Conservation (phyloP, 2,329 filamentous ascomycete species). For the Dryadomyces sulphureus region DNA sequence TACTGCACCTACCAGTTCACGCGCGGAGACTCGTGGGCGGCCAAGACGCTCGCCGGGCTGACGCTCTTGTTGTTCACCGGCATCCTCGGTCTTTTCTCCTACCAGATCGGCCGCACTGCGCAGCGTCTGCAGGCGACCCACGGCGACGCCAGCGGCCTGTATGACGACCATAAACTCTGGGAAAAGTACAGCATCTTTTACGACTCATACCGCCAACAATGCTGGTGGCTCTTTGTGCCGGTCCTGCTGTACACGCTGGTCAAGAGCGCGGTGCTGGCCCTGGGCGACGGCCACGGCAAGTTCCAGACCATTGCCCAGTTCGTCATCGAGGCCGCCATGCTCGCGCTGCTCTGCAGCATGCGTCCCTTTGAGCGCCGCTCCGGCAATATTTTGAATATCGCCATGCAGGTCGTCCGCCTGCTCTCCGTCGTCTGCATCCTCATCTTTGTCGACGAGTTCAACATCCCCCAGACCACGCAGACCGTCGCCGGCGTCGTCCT, state of each 20-base stretch:
- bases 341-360: slow-evolving; percentile 66
- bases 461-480: slow-evolving; percentile 79
- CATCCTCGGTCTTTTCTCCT: slow-evolving; percentile 69
- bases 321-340: slow-evolving; percentile 65
- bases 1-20: slow-evolving; percentile 97
- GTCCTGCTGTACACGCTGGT: slow-evolving; percentile 80
- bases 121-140: slow-evolving; percentile 58
- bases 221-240: slow-evolving; percentile 96
- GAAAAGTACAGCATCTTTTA: slow-evolving; percentile 96
- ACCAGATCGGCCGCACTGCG: slow-evolving; percentile 67
- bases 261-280: slow-evolving; percentile 76
- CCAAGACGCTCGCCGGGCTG: slow-evolving; percentile 67
- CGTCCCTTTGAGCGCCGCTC: slow-evolving; percentile 78
- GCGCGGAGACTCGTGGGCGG: slow-evolving; percentile 85
- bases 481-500: slow-evolving; percentile 87
- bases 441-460: slow-evolving; percentile 86
- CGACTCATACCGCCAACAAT: slow-evolving; percentile 83
- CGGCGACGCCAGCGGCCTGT: slow-evolving; percentile 59
- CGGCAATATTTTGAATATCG: slow-evolving; percentile 83
- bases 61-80: slow-evolving; percentile 70
- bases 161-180: slow-evolving; percentile 83
- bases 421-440: slow-evolving; percentile 80
- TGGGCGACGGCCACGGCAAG: slow-evolving; percentile 72
- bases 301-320: slow-evolving; percentile 68
- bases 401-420: slow-evolving; percentile 78